Conservation (phyloP, 83 land plant genomes). For the Larix sibirica region DNA sequence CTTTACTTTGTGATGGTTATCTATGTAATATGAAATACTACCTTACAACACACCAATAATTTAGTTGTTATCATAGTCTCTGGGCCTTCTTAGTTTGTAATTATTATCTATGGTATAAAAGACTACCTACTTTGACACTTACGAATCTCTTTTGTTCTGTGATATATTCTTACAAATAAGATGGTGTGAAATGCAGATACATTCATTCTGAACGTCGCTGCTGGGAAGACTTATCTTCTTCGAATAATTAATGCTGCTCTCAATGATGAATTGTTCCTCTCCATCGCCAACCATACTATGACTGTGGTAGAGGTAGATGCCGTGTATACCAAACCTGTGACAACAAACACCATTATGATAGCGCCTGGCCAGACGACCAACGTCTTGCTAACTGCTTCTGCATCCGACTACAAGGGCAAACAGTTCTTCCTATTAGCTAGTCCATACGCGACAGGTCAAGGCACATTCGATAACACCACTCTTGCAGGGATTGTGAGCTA, state of each 20-base stretch:
- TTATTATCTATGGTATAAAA: too few species aligned
- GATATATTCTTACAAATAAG: too few species aligned
- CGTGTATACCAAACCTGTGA: constrained; percentile 58
- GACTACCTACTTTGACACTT: too few species aligned
- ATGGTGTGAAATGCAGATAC: constrained; percentile 31
- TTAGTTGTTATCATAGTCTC: too few species aligned
- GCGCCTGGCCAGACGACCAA: constrained; percentile 81
- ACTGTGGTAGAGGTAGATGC: constrained; percentile 65
- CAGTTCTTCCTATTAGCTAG: constrained; percentile 26
- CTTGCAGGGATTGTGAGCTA: constrained; percentile 30
- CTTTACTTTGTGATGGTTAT: too few species aligned
- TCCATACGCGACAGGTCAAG: constrained; percentile 34
- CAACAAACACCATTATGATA: constrained; percentile 40
- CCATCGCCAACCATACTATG: constrained; percentile 51
- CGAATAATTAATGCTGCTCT: constrained; percentile 57
- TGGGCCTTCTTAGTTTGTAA: too few species aligned
- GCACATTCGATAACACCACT: constrained; percentile 47
- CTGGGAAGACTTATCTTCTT: constrained; percentile 53
- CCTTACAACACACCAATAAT: too few species aligned
- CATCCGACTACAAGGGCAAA: background rate
- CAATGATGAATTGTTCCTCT: constrained; percentile 50
- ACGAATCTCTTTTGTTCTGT: too few species aligned
- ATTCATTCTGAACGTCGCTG: constrained; percentile 44
- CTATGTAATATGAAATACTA: too few species aligned
- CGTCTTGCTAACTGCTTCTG: constrained; percentile 22